phyloP scores from a whole-genome alignment of 73 alveolate species.

The Strombidium stylifer region DNA sequence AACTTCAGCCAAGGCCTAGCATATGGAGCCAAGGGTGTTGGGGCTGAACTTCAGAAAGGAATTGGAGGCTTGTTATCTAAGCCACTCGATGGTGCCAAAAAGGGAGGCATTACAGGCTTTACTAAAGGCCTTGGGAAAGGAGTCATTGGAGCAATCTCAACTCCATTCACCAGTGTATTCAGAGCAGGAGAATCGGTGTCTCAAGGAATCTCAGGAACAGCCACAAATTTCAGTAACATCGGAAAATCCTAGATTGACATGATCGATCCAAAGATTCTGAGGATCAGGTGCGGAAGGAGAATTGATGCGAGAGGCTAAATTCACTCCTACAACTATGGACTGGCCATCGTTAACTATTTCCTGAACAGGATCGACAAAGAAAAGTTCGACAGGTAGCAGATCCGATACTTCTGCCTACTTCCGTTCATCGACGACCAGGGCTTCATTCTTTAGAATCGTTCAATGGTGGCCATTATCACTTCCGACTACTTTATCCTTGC shows the following conservation, averaged over 20 bases:
- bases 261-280: constrained; percentile 54
- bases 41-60: constrained; percentile 76
- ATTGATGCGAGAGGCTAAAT: constrained; percentile 43
- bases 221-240: constrained; percentile 41
- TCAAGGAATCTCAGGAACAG: constrained; percentile 73
- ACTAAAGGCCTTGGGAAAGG: constrained; percentile 87
- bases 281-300: constrained; percentile 89
- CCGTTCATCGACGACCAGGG: constrained; percentile 6
- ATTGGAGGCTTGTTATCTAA: constrained; percentile 81
- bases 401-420: constrained; percentile 23
- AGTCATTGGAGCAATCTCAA: constrained; percentile 73
- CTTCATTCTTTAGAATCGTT: too few species aligned
- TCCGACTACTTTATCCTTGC: too few species aligned
- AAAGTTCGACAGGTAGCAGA: constrained; percentile 4
- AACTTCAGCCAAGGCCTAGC: constrained; percentile 70
- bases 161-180: constrained; percentile 83
- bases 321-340: constrained; percentile 7
- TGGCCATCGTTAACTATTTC: constrained; percentile 11
- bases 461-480: too few species aligned
- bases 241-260: constrained; percentile 43
- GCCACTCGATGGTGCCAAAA: constrained; percentile 77
- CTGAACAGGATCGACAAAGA: not conserved
- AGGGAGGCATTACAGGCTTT: constrained; percentile 87
- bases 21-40: constrained; percentile 87
- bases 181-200: constrained; percentile 74